Evolutionary conservation across 2,329 filamentous ascomycete species (phyloP), one percentile per base, ranked within the genome.

Genomic region (Fusarium scirpi): DNA sequence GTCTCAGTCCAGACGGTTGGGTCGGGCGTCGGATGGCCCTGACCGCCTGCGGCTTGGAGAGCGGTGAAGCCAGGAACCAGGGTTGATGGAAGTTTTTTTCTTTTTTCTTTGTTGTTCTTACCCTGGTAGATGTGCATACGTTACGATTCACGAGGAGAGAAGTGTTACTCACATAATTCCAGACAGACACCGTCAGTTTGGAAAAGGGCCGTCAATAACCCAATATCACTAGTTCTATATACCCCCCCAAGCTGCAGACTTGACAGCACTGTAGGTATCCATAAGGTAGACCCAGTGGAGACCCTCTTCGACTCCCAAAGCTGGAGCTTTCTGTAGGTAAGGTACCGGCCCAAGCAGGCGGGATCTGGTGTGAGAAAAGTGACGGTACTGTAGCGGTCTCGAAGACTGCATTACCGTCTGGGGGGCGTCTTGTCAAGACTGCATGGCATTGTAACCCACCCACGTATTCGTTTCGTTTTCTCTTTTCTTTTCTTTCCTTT

Each of bases 261-360:
- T 71, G 68, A 71, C 68, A 69, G 54, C 67, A 47, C 43, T 25
- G 18, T 38, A 13, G 15, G 24, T 22, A 30, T 41, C 34, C 54
- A 57, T 57, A 49, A 27, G 20, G 53, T 48, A 58, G 45, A 55
- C 41, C 45, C 58, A 43, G 61, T 64, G 61, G 61, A 64, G 54
- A 43, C 27, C 41, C 41, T 41, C 18, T 40, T 32, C 32, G 22
- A 22, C 27, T 24, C 11, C 22, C 22, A 55, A 40, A 29, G 24
- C 30, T 58, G 49, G 43, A 51, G 44, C 62, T 57, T 57, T 44
- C 65, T 74, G 64, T 72, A 72, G 71, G 69, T 74, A 75, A 72
- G 72, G 69, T 74, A 75, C 72, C 58, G 72, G 60, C 73, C 73
- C 73, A 75, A 69, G 68, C 71, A 56, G 69, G 62, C 72, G 73